phyloP scores from a whole-genome alignment of 2,329 filamentous ascomycete species.

The Ambrosiella cleistominuta region DNA sequence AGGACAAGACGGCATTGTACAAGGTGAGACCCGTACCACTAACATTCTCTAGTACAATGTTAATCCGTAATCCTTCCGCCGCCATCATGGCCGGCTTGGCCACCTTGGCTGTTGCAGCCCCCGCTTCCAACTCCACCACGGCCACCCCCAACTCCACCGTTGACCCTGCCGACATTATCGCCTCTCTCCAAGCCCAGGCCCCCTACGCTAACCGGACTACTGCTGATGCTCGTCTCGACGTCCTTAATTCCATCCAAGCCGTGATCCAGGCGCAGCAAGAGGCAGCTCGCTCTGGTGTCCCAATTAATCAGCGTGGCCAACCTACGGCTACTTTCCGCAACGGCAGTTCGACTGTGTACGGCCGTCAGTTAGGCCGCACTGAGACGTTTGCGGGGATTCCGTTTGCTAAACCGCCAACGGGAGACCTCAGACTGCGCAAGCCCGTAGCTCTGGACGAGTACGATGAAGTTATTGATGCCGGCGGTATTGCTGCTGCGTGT shows the following conservation, averaged over 20 bases:
- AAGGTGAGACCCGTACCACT: not conserved
- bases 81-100: not conserved
- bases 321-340: not conserved
- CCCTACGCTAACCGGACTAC: not conserved
- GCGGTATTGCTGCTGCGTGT: conserved; percentile 31
- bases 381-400: conserved; percentile 48
- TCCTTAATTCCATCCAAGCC: not conserved
- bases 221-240: conserved; percentile 1
- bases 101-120: not conserved
- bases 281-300: conserved; percentile 5
- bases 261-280: conserved; percentile 2
- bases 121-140: not conserved
- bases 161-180: not conserved
- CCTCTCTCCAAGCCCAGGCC: conserved; percentile 3
- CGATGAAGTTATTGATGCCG: conserved; percentile 36
- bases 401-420: conserved; percentile 43
- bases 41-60: not conserved
- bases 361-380: conserved; percentile 19
- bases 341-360: conserved; percentile 13
- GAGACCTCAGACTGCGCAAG: conserved; percentile 38
- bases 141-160: not conserved
- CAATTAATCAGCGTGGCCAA: conserved; percentile 1
- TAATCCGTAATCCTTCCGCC: not conserved
- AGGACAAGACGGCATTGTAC: not conserved
- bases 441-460: conserved; percentile 33